These are phyloP conservation scores for Danielia oregonensis DNA, from an alignment of 805 yeast genomes.

Conservation along the genomic window DNA sequence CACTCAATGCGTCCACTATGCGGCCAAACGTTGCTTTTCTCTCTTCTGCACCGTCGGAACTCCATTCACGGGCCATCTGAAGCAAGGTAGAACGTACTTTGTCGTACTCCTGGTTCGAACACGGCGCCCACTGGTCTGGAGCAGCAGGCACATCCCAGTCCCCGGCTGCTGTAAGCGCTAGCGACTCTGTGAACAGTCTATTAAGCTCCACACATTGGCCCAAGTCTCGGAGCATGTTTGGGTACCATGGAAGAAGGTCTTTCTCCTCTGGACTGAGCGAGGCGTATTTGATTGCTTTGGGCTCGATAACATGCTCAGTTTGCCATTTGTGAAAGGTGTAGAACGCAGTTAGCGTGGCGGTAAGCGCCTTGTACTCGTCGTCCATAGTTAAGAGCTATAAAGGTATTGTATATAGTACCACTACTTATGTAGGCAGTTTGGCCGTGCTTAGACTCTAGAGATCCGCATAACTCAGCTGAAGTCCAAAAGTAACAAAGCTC, in stretches of 20 bases:
- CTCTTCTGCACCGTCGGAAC: slow-evolving; percentile 47
- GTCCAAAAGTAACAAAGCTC: too few species aligned
- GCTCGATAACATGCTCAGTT: slow-evolving; percentile 28
- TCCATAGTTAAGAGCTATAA: slow-evolving; percentile 5
- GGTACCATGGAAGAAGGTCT: slow-evolving; percentile 48
- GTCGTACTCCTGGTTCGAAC: slow-evolving; percentile 44
- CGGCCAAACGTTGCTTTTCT: slow-evolving; percentile 36
- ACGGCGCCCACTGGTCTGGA: slow-evolving; percentile 40
- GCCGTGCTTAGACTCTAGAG: too few species aligned
- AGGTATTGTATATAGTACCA: too few species aligned
- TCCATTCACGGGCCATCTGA: slow-evolving; percentile 63
- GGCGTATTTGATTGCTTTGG: slow-evolving; percentile 23
- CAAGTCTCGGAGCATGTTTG: slow-evolving; percentile 35
- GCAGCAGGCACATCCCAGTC: slow-evolving; percentile 47
- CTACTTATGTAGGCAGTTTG: too few species aligned
- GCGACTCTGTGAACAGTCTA: slow-evolving; percentile 36
- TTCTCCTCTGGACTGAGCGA: slow-evolving; percentile 39
- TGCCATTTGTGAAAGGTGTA: slow-evolving; percentile 32
- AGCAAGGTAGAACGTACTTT: slow-evolving; percentile 55
- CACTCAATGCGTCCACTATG: slow-evolving; percentile 33
- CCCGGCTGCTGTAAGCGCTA: slow-evolving; percentile 42
- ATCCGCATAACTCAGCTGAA: too few species aligned
- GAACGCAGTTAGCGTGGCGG: slow-evolving; percentile 34
- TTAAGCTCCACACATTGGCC: slow-evolving; percentile 44
- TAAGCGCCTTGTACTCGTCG: slow-evolving; percentile 36